Base-by-base conservation (phyloP, 768 basidiomycete genomes). In the Leucocoprinus sp. region DNA sequence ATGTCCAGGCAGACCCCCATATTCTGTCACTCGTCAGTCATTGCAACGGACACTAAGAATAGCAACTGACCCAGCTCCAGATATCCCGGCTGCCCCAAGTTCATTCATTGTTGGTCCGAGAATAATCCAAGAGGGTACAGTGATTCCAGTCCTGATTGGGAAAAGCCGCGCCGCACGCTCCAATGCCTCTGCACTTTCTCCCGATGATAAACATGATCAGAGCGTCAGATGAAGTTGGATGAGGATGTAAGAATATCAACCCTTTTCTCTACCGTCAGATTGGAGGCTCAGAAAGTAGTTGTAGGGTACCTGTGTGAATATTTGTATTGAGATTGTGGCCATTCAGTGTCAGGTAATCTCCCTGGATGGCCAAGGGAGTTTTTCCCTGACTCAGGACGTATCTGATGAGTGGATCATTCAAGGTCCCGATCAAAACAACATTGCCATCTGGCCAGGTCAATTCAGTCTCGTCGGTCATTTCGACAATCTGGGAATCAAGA, bases 121-220 rank as follows among this genome's bases (percentile, higher is more conserved):
- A 14, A 89, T 69, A 5, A 89, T 54, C 87, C 90, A 93, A 54
- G 89, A 85, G 1, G 89, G 86, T 1, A 75, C 70, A 7, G 78
- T 60, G 2, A 91, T 69, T 3, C 89, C 89, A 2, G 91, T 95
- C 15, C 92, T 77, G 19, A 88, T 74, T 3, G 92, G 91, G 56
- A 93, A 85, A n/a, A 92, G 63, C 36, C 84, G 74, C 1, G 72
- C 60, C 1, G 74, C 78, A 43, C 80, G 68, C 60, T 93, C 92
- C 3, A 90, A 65, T 1, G 60, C 53, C 0, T 54, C 52, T 51
- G 81, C 78, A 3, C 75, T 73, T 12, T 76, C 78, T 11, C 80
- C n/a, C 64, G 19, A 92, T 61, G 52, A 90, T 78, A 5, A 90
- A 60, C 53, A 57, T 67, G 48, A 45, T 50, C 40, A 27, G 51